Base-by-base conservation (phyloP, 805 yeast species). In the Starmerella asiatica region DNA sequence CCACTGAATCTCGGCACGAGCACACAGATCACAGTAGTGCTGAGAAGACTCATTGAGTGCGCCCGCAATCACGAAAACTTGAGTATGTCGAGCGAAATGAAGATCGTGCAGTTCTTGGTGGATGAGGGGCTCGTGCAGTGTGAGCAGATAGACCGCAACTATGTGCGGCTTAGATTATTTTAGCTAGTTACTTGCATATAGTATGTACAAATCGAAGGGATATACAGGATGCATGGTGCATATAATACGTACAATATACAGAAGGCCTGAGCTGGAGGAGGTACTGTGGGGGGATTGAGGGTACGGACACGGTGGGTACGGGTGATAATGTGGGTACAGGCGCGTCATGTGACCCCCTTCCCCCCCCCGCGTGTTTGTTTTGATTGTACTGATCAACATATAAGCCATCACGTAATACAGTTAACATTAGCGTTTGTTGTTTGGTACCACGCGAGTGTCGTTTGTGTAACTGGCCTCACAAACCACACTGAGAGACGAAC, bases 51-150 rank as follows among this genome's bases (percentile, higher is more conserved):
- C 29, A 23, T 42, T 3, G 38, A 31, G 4, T 23, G 40, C 8
- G 16, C 34, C 17, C 34, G 35, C 12, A 35, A 34, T n/a, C 43
- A 43, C 43, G 40, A 41, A 34, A 14, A 11, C n/a, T 18, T 47
- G 19, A 32, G 38, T 5, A 45, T 42, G 26, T 47, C 49, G 9
- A 30, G 29, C 16, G 18, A 40, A 19, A 12, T 34, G 21, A 23
- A 29, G 16, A 37, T 40, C 8, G 45, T 45, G 15, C 34, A 41
- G 37, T 48, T 15, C 29, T 36, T 48, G 9, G 24, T 38, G 3
- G 37, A 39, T 8, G 43, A 43, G 27, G 36, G 40, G 27, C 36
- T 48, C 8, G 34, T 48, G 9, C 32, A 27, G 17, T 14, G 29
- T 24, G 42, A 39, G 32, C 38, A 41, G 16, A 5, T 28, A 8